Evolutionary conservation across 139 green algal genomes (phyloP).

Genomic region (Chlorella sp.): DNA sequence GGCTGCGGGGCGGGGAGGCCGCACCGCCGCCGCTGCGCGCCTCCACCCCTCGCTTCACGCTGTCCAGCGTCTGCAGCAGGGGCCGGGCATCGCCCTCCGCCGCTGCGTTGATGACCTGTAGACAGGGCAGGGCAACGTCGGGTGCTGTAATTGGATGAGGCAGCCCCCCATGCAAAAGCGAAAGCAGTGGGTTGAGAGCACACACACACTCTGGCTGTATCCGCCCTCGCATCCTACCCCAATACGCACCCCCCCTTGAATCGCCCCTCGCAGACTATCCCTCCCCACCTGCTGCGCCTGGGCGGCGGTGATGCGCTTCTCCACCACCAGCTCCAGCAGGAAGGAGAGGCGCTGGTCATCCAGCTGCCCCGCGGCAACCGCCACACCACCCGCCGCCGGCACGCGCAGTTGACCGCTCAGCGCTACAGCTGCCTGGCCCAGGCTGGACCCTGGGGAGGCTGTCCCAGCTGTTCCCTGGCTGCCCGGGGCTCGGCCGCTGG

Average conservation of each 20-base stretch:
- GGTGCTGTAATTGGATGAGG: no score
- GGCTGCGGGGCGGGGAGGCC: no score
- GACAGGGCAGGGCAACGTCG: background rate
- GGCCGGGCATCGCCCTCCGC: conserved; percentile 6
- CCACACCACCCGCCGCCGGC: background rate
- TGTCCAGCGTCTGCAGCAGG: conserved; percentile 9
- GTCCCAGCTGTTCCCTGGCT: background rate
- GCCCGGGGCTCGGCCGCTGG: background rate
- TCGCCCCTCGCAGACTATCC: background rate
- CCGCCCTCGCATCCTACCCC: background rate
- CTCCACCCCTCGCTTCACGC: background rate
- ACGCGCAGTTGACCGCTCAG: background rate
- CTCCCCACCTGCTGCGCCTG: conserved; percentile 17
- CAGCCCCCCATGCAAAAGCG: background rate
- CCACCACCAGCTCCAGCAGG: conserved; percentile 24
- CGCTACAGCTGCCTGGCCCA: background rate
- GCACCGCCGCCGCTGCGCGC: background rate
- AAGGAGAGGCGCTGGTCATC: conserved; percentile 4
- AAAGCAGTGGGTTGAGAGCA: background rate
- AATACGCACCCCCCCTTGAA: background rate
- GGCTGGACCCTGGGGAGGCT: background rate
- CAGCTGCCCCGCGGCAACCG: background rate
- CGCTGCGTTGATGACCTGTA: conserved; percentile 18
- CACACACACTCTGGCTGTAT: background rate
- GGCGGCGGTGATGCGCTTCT: conserved; percentile 1